phyloP scores from a whole-genome alignment of 345 rosid genomes.

The Murraya koenigii region DNA sequence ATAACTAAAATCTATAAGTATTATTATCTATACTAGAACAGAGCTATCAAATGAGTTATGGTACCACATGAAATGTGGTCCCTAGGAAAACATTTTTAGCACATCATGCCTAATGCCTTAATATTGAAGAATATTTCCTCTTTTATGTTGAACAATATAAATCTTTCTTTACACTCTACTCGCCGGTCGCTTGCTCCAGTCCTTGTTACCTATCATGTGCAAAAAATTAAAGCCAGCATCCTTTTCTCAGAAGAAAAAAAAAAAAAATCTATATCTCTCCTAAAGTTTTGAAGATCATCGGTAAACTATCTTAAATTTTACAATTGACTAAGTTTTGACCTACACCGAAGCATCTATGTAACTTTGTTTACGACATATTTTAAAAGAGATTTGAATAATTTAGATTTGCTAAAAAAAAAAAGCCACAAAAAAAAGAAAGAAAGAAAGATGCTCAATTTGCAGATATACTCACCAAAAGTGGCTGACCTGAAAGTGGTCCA shows the following conservation, averaged over 20 bases:
- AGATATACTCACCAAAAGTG: constrained; percentile 61
- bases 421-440: not conserved
- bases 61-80: constrained; percentile 6
- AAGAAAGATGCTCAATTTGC: not conserved
- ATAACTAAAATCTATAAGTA: not conserved
- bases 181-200: not conserved
- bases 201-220: not conserved
- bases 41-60: not conserved
- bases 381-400: not conserved
- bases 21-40: not conserved
- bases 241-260: not conserved
- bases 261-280: not conserved
- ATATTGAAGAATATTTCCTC: not conserved
- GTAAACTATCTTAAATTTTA: not conserved
- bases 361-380: not conserved
- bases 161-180: not conserved
- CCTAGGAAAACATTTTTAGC: not conserved
- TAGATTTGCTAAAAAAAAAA: not conserved
- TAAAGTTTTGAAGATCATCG: not conserved
- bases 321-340: not conserved
- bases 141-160: not conserved
- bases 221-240: not conserved
- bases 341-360: not conserved
- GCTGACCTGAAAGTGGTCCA: constrained; percentile 95
- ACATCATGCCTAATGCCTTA: not conserved